Base-by-base conservation (phyloP, 257 asterid genomes). In the Vinca minor region DNA sequence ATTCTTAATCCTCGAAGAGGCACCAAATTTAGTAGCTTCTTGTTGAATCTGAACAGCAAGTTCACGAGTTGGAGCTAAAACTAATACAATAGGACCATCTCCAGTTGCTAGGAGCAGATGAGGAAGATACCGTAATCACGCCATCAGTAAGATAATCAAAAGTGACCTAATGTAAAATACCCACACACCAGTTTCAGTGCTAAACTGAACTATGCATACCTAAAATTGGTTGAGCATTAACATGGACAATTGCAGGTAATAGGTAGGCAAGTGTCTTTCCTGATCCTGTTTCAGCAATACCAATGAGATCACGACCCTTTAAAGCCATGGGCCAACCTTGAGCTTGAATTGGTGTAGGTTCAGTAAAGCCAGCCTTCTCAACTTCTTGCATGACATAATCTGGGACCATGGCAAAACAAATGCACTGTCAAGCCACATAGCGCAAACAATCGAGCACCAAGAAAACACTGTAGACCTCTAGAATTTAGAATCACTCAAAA, bases 311-410 rank as follows among this genome's bases (percentile, higher is more conserved):
- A 60, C 97, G 85, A 35, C 98, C 98, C 86, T 80, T 92, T 81
- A 92, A 71, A 68, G 98, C 97, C 98, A 92, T 92, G 46, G 98
- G 98, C 98, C 98, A 92, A 64, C 98, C 97, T 83, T 92, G 98
- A 69, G 98, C 82, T 68, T 92, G 98, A 78, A 92, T 89, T 34
- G 98, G 93, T 34, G 98, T 92, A 62, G 98, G 98, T 73, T 89
- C 98, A 28, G 91, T 77, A 79, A 92, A 92, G 50, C 98, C 98
- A 67, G 98, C 98, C 70, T 81, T 92, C 50, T 76, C 87, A 74
- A 92, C 70, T 79, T 92, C 98, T 87, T 89, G 87, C 84, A 92
- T 57, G 57, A 89, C 98, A 84, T 92, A 92, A 68, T 87, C 97
- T 91, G 95, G 41, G 64, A 39, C 31, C 64, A 70, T 34, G n/a